phyloP scores from a whole-genome alignment of 1,284 basidiomycete species.

The Chalciporus sp. region DNA sequence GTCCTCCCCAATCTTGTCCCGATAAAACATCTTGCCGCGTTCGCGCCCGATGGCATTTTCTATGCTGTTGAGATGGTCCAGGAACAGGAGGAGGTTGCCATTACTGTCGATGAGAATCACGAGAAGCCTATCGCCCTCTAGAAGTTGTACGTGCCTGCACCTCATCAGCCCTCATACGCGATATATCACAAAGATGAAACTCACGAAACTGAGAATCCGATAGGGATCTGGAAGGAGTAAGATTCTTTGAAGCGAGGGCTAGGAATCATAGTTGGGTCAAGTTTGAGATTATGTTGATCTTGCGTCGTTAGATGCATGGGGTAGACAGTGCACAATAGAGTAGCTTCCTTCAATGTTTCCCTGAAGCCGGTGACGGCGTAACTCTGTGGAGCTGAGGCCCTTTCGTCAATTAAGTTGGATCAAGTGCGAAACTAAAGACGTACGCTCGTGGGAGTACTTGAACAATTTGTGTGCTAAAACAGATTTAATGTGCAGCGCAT shows the following conservation, averaged over 20 bases:
- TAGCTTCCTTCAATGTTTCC: slow-evolving; percentile 26
- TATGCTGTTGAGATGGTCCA: slow-evolving; percentile 39
- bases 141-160: slow-evolving; percentile 39
- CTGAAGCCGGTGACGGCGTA: slow-evolving; percentile 22
- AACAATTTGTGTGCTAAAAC: slow-evolving; percentile 1
- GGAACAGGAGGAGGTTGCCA: slow-evolving; percentile 38
- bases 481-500: slow-evolving; percentile 19
- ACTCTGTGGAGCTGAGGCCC: slow-evolving; percentile 12
- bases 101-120: slow-evolving; percentile 41
- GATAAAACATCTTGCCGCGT: slow-evolving; percentile 39
- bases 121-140: slow-evolving; percentile 43
- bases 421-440: not conserved
- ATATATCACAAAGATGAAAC: slow-evolving; percentile 10
- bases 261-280: slow-evolving; percentile 41
- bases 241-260: slow-evolving; percentile 35
- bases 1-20: slow-evolving; percentile 47
- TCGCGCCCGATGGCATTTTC: slow-evolving; percentile 33
- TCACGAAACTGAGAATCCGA: slow-evolving; percentile 40
- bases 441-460: slow-evolving; percentile 6
- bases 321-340: slow-evolving; percentile 39
- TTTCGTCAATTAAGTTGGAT: slow-evolving; percentile 1
- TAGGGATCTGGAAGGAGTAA: slow-evolving; percentile 39
- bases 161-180: not conserved
- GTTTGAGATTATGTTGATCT: slow-evolving; percentile 45
- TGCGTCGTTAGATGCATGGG: slow-evolving; percentile 42